A percentile compares a stretch with the other conserved stretches of the same genome.
These are phyloP conservation scores for Trichoderma sp. DNA, from an alignment of 2,329 filamentous ascomycete genomes.

Conservation along the genomic window DNA sequence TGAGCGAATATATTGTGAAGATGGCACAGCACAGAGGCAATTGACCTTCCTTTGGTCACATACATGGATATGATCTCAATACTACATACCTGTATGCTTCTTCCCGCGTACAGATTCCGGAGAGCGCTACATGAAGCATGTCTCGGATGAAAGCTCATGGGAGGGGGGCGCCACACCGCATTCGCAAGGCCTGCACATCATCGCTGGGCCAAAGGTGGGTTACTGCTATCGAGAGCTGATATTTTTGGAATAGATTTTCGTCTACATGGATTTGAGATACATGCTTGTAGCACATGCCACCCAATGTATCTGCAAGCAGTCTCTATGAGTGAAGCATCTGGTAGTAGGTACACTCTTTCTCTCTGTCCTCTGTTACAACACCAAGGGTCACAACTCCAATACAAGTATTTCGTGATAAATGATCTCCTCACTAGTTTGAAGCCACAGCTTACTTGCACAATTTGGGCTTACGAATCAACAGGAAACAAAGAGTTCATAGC, in stretches of 20 bases:
- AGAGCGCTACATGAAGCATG: slow-evolving; percentile 26
- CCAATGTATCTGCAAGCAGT: not conserved
- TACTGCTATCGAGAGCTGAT: slow-evolving; percentile 4
- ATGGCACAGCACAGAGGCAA: not conserved
- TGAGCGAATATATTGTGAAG: not conserved
- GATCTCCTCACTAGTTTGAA: not conserved
- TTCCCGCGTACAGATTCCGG: slow-evolving; percentile 3
- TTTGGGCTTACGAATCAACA: not conserved
- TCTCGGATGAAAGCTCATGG: slow-evolving; percentile 28
- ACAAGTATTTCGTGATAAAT: not conserved
- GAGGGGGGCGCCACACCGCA: slow-evolving; percentile 35
- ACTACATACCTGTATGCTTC: not conserved
- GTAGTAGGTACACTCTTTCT: not conserved
- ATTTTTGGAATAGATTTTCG: slow-evolving; percentile 21
- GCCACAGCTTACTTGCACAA: not conserved
- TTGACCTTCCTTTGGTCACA: not conserved
- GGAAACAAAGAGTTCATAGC: not conserved
- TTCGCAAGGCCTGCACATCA: slow-evolving; percentile 38
- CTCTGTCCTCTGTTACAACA: not conserved
- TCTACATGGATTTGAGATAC: slow-evolving; percentile 6
- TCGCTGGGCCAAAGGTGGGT: slow-evolving; percentile 32
- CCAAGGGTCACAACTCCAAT: not conserved
- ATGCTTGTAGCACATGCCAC: slow-evolving; percentile 5
- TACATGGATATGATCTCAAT: not conserved
- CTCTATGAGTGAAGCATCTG: not conserved